Evolutionary conservation across 768 basidiomycete species (phyloP).

Genomic region (Dentipellis sp.): DNA sequence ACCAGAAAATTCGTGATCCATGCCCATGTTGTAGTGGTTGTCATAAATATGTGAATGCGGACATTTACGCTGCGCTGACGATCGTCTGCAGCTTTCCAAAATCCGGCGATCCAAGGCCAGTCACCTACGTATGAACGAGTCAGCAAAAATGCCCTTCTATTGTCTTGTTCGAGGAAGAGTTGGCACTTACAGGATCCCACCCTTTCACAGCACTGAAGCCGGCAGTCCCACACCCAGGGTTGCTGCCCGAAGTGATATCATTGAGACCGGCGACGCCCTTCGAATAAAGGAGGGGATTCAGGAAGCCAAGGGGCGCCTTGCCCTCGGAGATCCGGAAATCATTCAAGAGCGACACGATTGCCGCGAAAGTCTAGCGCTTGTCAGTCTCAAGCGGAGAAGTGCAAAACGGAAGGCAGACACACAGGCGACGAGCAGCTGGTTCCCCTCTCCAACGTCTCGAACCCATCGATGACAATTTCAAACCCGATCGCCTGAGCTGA

Average conservation of each 20-base stretch:
- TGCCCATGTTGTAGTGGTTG: no score
- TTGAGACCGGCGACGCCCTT: slow-evolving; percentile 21
- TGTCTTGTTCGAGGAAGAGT: background rate
- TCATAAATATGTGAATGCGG: no score
- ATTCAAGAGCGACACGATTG: slow-evolving; percentile 27
- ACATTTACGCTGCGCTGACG: background rate
- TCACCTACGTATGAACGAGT: slow-evolving; percentile 11
- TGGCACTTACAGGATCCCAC: slow-evolving; percentile 12
- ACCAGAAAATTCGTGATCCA: no score
- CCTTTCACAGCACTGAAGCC: slow-evolving; percentile 26
- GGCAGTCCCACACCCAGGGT: slow-evolving; percentile 53
- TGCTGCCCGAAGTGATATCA: slow-evolving; percentile 49
- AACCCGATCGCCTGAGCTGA: slow-evolving; percentile 39
- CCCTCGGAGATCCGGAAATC: slow-evolving; percentile 26
- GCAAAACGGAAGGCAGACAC: background rate
- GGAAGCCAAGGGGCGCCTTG: slow-evolving; percentile 28
- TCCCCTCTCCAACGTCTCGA: slow-evolving; percentile 28
- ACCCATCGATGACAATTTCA: slow-evolving; percentile 48
- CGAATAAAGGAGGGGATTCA: slow-evolving; percentile 28
- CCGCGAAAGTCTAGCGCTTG: slow-evolving; percentile 17
- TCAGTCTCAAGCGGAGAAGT: slow-evolving; percentile 14
- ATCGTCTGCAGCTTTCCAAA: slow-evolving; percentile 21
- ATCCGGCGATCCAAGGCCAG: slow-evolving; percentile 22
- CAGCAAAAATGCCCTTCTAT: background rate
- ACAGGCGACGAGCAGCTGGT: slow-evolving; percentile 27